Conservation (phyloP, 371 early-diverging fungal genomes). For the Circinella minor region DNA sequence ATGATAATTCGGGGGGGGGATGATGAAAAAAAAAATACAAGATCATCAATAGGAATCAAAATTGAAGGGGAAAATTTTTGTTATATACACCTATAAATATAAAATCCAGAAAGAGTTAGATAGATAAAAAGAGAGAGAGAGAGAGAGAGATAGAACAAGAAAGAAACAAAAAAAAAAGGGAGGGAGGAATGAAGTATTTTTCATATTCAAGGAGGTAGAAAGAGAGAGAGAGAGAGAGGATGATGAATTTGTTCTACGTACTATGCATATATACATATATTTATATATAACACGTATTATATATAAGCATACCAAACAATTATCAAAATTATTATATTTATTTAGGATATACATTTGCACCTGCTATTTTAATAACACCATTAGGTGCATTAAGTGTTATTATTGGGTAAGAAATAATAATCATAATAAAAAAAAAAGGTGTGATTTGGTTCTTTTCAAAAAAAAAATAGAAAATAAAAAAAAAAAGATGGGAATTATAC, state of each 20-base stretch:
- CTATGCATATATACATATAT: too few species aligned
- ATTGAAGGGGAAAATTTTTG: too few species aligned
- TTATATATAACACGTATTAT: too few species aligned
- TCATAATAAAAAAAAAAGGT: not conserved
- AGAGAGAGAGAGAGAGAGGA: not conserved
- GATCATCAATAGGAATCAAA: too few species aligned
- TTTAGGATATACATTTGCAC: constrained; percentile 91
- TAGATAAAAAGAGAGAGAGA: too few species aligned
- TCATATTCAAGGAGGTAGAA: not conserved
- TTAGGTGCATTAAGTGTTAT: constrained; percentile 90
- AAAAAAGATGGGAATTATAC: constrained; percentile 5
- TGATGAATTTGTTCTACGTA: not conserved
- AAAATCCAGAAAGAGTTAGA: too few species aligned
- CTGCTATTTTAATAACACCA: constrained; percentile 92
- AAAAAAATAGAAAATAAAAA: not conserved
- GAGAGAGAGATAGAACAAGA: too few species aligned
- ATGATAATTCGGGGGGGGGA: too few species aligned
- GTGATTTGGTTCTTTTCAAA: not conserved
- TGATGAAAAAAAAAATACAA: not conserved
- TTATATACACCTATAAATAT: too few species aligned
- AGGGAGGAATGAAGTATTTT: too few species aligned
- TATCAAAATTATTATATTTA: constrained; percentile 9
- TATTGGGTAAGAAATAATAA: constrained; percentile 58
- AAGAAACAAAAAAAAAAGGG: too few species aligned
- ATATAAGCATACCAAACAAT: too few species aligned